Base-by-base conservation (phyloP, 2,329 filamentous ascomycete genomes). In the Talaromyces sp. region DNA sequence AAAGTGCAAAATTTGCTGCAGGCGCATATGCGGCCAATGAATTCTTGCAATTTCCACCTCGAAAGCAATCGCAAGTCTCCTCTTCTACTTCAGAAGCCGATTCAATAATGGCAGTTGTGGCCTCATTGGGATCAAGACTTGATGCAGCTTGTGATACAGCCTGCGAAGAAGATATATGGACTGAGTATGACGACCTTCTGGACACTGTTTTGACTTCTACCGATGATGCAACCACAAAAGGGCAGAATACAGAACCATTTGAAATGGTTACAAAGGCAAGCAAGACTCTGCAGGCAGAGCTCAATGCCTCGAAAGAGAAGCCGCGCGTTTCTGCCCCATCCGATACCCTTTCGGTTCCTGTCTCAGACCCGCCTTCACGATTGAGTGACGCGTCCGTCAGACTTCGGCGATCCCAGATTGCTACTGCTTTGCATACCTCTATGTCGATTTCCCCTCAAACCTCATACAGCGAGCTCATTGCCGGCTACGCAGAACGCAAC, bases 101-200 rank as follows among this genome's bases (percentile, higher is more conserved):
- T 15, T 78, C 82, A 57, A 86, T 84, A 60, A 86, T 83, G 65
- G 81, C 82, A 13, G 83, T 84, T 6, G 85, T 87, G 3, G 90
- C 87, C 17, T 88, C 90, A 7, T 77, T 91, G 2, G 79, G 90
- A 25, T 89, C 89, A 0, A 77, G 80, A 3, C 80, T 85, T 1
- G 81, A 80, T 52, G 85, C 86, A 3, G 82, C 88, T 4, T 85
- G 80, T 1, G 81, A 80, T 52, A 85, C 86, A 4, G 82, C 88
- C 4, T 85, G 80, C 0, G 90, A 96, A 66, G 93, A 97, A 68
- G 93, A 97, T 71, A 84, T 96, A 1, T 98, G 93, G 93, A 88
- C 93, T 57, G 93, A 96, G 75, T 97, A 96, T 71, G 88, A 98
- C 66, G 93, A 97, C 68, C 79, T 97, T 13, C 84, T 97, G 59